Evolutionary conservation across 768 basidiomycete species (phyloP).

Genomic region (Boletus vinaceobasis): DNA sequence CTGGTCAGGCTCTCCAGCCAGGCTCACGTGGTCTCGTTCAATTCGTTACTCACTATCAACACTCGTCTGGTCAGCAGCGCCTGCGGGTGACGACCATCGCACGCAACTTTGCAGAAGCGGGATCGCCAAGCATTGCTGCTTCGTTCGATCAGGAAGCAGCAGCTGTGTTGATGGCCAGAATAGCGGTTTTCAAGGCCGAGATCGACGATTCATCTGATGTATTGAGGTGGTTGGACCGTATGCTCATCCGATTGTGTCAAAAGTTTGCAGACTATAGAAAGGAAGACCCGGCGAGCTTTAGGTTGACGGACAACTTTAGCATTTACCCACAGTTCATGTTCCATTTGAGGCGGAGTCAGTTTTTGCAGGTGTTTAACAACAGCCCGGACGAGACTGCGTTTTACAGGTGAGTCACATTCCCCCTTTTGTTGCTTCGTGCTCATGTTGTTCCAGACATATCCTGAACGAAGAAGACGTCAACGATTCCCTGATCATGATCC

Average conservation of each 20-base stretch:
- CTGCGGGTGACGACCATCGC: constrained; percentile 98
- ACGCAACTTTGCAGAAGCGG: constrained; percentile 95
- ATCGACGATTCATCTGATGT: constrained; percentile 98
- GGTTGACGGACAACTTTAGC: constrained; percentile 91
- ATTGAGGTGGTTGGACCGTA: constrained; percentile 93
- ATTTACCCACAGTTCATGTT: constrained; percentile 99
- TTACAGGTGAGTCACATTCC: constrained; percentile 64
- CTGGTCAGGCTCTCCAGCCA: constrained; percentile 86
- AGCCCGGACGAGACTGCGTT: constrained; percentile 99
- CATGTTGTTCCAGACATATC: constrained; percentile 63
- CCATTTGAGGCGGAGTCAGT: constrained; percentile 95
- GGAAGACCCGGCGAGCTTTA: constrained; percentile 93
- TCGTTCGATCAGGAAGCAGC: constrained; percentile 98
- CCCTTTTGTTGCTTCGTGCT: neutral
- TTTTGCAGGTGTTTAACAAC: constrained; percentile 99
- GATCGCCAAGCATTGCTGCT: constrained; percentile 87
- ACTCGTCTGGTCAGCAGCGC: constrained; percentile 91
- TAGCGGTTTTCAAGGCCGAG: constrained; percentile 99
- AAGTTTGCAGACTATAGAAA: constrained; percentile 99
- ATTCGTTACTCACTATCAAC: constrained; percentile 98
- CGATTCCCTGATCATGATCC: constrained; percentile 99
- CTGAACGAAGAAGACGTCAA: constrained; percentile 98
- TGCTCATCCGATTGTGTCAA: constrained; percentile 97
- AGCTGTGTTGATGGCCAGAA: constrained; percentile 96
- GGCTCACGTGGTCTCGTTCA: constrained; percentile 94